Conservation (phyloP, 225 moss, liverwort and hornwort genomes). For the Ulota crispa region DNA sequence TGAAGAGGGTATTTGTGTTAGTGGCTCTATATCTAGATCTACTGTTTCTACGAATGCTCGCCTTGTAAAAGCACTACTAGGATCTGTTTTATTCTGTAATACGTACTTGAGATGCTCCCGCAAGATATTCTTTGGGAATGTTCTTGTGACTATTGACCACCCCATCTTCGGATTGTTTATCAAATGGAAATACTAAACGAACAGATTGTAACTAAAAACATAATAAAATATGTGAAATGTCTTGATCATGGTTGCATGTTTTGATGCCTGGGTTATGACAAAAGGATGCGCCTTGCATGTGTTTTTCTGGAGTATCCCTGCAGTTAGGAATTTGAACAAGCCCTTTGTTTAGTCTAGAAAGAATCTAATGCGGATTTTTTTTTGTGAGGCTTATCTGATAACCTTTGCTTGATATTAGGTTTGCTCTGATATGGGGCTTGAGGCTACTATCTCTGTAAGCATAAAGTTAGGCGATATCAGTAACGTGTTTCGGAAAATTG, state of each 20-base stretch:
- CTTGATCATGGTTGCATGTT: constrained; percentile 8
- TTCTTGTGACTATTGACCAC: not conserved
- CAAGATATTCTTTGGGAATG: not conserved
- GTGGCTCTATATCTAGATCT: not conserved
- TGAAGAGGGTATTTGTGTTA: not conserved
- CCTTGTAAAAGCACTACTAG: not conserved
- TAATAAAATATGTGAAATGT: not conserved
- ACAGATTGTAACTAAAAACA: not conserved
- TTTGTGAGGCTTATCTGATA: not conserved
- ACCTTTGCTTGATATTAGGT: constrained; percentile 49
- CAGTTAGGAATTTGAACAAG: not conserved
- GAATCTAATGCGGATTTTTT: not conserved
- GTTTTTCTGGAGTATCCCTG: not conserved
- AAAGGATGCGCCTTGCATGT: not conserved
- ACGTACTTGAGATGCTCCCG: not conserved
- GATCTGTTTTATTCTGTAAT: not conserved
- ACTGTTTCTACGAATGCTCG: not conserved
- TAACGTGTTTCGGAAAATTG: constrained; percentile 79
- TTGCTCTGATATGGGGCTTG: constrained; percentile 92
- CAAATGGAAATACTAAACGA: not conserved
- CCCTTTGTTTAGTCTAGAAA: not conserved
- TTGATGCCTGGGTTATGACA: not conserved
- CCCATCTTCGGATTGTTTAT: not conserved
- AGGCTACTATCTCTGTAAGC: constrained; percentile 87
- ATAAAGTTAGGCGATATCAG: constrained; percentile 90